These are phyloP conservation scores for Volvariella volvacea DNA, from an alignment of 1,284 basidiomycete genomes.

Conservation along the genomic window DNA sequence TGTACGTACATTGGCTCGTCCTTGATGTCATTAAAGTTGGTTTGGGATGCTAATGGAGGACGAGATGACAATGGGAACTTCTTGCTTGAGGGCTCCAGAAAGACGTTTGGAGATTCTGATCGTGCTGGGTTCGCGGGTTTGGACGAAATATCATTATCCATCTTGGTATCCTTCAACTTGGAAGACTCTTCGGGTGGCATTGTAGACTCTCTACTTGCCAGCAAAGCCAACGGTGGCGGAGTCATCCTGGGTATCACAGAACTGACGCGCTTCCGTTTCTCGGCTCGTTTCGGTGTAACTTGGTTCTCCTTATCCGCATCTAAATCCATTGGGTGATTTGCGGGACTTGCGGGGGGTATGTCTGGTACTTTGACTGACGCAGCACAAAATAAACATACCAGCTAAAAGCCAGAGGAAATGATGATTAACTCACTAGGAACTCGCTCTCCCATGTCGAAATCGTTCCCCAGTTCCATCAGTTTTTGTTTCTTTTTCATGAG, in stretches of 20 bases:
- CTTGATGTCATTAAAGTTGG: no score
- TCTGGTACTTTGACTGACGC: slow-evolving; percentile 1
- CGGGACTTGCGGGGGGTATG: slow-evolving; percentile 12
- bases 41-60: no score
- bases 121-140: no score
- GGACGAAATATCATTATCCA: no score
- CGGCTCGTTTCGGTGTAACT: neutral
- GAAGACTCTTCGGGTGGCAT: no score
- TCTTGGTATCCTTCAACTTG: no score
- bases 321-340: slow-evolving; percentile 12
- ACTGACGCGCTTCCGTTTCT: slow-evolving; percentile 2
- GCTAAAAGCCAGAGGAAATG: neutral
- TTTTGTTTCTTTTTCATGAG: slow-evolving; percentile 18
- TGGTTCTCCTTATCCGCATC: slow-evolving; percentile 19
- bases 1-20: no score
- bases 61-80: no score
- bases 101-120: no score
- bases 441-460: slow-evolving; percentile 9
- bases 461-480: slow-evolving; percentile 16
- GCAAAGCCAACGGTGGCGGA: neutral
- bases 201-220: neutral
- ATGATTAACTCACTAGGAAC: slow-evolving; percentile 5
- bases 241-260: slow-evolving; percentile 1
- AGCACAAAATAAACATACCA: neutral
- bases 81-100: no score